These are phyloP conservation scores for Podosphaera leucotricha DNA, from an alignment of 2,329 filamentous ascomycete species.

Conservation along the genomic window DNA sequence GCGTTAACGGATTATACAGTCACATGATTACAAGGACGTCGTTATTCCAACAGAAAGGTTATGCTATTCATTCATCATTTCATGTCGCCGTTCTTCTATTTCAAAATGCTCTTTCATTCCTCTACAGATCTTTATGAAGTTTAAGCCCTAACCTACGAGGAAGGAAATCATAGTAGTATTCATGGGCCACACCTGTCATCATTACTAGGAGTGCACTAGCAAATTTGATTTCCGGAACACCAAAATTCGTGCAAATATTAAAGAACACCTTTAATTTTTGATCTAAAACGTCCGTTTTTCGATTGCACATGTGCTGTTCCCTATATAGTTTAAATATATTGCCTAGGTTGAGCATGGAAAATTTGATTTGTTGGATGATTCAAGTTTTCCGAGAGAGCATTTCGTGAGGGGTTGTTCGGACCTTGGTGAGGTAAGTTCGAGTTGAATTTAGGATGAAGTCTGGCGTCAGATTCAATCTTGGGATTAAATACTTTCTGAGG, in stretches of 20 bases:
- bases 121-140: not conserved
- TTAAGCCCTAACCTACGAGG: not conserved
- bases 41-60: too few relatives aligned
- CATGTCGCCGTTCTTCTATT: not conserved
- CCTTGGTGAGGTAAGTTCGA: not conserved
- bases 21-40: too few relatives aligned
- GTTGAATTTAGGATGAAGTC: not conserved
- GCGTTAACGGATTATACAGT: too few relatives aligned
- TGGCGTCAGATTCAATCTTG: not conserved
- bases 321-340: not conserved
- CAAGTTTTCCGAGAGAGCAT: not conserved
- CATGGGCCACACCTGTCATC: not conserved
- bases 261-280: not conserved
- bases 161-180: not conserved
- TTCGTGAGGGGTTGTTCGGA: not conserved
- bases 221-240: not conserved
- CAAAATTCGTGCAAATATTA: not conserved
- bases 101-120: slow-evolving; percentile 1
- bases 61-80: not conserved
- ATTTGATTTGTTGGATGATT: not conserved
- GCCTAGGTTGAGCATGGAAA: not conserved
- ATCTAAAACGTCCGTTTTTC: not conserved
- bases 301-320: not conserved
- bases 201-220: not conserved
- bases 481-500: not conserved